A percentile compares a stretch with the other conserved stretches of the same genome.
These are phyloP conservation scores for Lavandula angustifolia DNA, from an alignment of 257 asterid species.

Conservation along the genomic window DNA sequence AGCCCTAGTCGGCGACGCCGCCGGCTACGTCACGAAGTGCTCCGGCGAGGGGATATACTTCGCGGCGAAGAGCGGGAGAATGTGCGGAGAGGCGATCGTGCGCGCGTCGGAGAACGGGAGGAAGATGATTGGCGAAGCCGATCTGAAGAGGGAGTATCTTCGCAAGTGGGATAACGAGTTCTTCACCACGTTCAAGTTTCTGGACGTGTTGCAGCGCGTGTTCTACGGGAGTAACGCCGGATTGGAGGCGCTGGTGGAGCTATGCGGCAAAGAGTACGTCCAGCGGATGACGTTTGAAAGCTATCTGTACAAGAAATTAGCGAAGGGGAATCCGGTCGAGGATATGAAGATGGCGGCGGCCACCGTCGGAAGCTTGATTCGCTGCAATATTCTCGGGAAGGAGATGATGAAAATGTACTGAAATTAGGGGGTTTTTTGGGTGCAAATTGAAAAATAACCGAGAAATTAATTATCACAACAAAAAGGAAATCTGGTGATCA, in stretches of 20 bases:
- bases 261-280: constrained; percentile 79
- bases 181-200: constrained; percentile 14
- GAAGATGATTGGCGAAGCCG: constrained; percentile 56
- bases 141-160: constrained; percentile 63
- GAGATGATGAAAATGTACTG: constrained; percentile 31
- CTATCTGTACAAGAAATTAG: constrained; percentile 71
- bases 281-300: constrained; percentile 86
- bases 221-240: constrained; percentile 76
- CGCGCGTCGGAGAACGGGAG: constrained; percentile 69
- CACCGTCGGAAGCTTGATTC: constrained; percentile 66
- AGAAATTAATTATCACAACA: constrained; percentile 17
- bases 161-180: constrained; percentile 65
- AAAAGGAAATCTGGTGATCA: constrained; percentile 31
- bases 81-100: constrained; percentile 78
- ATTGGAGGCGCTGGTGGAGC: constrained; percentile 85
- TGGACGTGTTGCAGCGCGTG: constrained; percentile 63
- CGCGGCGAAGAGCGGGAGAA: constrained; percentile 83
- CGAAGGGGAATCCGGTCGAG: constrained; percentile 55
- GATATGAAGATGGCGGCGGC: constrained; percentile 60
- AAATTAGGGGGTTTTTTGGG: no score
- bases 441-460: no score
- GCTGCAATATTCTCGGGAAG: constrained; percentile 60
- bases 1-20: constrained; percentile 85
- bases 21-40: constrained; percentile 87
- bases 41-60: constrained; percentile 87